phyloP scores from a whole-genome alignment of 2,329 filamentous ascomycete genomes.

The Fonsecaea nubica region DNA sequence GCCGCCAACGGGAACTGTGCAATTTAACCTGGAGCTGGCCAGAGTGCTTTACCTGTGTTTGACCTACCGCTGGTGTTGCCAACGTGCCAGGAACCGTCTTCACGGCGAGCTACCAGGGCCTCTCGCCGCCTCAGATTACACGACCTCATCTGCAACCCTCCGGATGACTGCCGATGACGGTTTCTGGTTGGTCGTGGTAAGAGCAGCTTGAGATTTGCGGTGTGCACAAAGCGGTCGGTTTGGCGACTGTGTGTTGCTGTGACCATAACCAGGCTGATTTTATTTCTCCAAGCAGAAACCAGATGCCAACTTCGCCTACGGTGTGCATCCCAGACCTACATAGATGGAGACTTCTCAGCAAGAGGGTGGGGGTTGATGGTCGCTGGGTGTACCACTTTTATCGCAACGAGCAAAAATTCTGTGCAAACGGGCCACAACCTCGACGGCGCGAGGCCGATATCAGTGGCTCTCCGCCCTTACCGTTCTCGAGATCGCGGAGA shows the following conservation, averaged over 20 bases:
- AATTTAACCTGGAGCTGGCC: conserved; percentile 26
- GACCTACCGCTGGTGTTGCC: conserved; percentile 28
- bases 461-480: not conserved
- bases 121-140: conserved; percentile 15
- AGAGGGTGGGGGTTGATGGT: not conserved
- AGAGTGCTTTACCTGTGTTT: conserved; percentile 24
- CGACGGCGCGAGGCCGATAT: not conserved
- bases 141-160: conserved; percentile 11
- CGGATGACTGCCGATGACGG: conserved; percentile 6
- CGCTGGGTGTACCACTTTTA: not conserved
- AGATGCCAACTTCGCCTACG: not conserved
- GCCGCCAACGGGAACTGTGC: conserved; percentile 26
- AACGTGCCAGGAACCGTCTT: conserved; percentile 2
- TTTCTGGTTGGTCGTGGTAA: conserved; percentile 10
- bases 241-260: not conserved
- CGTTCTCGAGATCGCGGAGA: not conserved
- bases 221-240: not conserved
- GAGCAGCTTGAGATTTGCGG: conserved; percentile 21
- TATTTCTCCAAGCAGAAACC: conserved; percentile 1
- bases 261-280: not conserved
- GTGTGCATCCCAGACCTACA: not conserved
- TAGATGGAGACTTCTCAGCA: not conserved
- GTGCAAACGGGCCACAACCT: not conserved
- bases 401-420: not conserved
- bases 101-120: conserved; percentile 1